phyloP scores from a whole-genome alignment of 352 stramenopile species.

The Phytophthora foliorum region DNA sequence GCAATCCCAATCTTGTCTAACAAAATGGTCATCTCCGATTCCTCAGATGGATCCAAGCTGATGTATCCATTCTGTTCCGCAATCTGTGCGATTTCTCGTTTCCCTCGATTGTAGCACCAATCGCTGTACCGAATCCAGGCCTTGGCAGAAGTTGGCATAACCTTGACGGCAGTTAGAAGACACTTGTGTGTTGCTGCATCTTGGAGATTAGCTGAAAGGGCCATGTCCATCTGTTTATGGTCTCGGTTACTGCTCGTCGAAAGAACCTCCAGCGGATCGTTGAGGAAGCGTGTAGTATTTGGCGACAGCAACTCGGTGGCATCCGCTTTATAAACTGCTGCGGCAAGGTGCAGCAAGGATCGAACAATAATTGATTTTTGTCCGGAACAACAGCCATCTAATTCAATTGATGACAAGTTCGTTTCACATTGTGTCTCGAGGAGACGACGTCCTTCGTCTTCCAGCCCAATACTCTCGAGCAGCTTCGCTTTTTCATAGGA shows the following conservation, averaged over 20 bases:
- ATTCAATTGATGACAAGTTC: slow-evolving; percentile 18
- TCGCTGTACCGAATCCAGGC: slow-evolving; percentile 75
- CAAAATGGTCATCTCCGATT: slow-evolving; percentile 47
- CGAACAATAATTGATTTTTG: slow-evolving; percentile 8
- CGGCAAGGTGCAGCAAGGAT: slow-evolving; percentile 47
- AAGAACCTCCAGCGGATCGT: neutral
- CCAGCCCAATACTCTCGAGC: slow-evolving; percentile 44
- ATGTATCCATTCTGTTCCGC: slow-evolving; percentile 59
- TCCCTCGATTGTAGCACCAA: slow-evolving; percentile 76
- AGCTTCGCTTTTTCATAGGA: slow-evolving; percentile 53
- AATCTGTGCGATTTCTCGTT: slow-evolving; percentile 52
- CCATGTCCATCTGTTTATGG: neutral
- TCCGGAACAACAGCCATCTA: neutral
- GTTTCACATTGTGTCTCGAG: slow-evolving; percentile 42
- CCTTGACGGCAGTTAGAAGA: slow-evolving; percentile 43
- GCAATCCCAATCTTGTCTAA: slow-evolving; percentile 52
- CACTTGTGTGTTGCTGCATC: slow-evolving; percentile 37
- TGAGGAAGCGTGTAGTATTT: slow-evolving; percentile 23
- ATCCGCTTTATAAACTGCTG: slow-evolving; percentile 27
- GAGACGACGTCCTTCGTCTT: slow-evolving; percentile 39
- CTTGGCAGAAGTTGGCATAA: slow-evolving; percentile 48
- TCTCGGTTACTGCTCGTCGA: neutral
- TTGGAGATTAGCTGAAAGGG: slow-evolving; percentile 13
- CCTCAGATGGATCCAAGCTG: slow-evolving; percentile 54
- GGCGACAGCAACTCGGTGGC: slow-evolving; percentile 21